Percentiles rank a stretch among this genome's conserved stretches.
These are phyloP conservation scores for Dictyostelium capitatum DNA, from an alignment of 78 protist genomes.

Conservation along the genomic window DNA sequence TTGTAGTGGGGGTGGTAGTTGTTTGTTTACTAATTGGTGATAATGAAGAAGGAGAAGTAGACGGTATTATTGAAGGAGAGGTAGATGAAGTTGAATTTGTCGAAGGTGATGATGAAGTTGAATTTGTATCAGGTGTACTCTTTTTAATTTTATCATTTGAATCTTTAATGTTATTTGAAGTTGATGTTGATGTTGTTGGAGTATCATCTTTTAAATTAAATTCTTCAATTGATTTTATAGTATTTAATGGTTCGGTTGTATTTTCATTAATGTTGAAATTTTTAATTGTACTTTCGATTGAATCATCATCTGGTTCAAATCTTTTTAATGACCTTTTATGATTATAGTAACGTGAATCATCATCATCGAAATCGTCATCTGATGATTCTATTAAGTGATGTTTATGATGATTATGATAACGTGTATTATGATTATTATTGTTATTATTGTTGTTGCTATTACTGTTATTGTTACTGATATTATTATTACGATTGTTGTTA, in stretches of 20 bases:
- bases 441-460: background rate
- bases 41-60: too few species aligned
- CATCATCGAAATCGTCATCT: background rate
- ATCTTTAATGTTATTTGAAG: background rate
- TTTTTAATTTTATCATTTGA: background rate
- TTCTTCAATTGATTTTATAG: slow-evolving; percentile 1
- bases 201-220: slow-evolving; percentile 11
- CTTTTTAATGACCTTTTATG: slow-evolving; percentile 11
- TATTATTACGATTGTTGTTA: background rate
- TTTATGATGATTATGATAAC: too few species aligned
- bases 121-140: background rate
- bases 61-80: background rate
- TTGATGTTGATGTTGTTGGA: background rate
- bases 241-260: slow-evolving; percentile 3
- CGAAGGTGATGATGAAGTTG: background rate
- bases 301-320: slow-evolving; percentile 2
- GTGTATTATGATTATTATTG: background rate
- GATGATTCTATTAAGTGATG: background rate
- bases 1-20: background rate
- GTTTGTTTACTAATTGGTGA: background rate
- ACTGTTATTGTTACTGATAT: background rate
- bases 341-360: background rate
- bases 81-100: background rate
- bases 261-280: background rate
- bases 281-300: slow-evolving; percentile 17